Percentiles rank a stretch among this genome's conserved stretches.
These are phyloP conservation scores for Porphyrellus cyaneotinctus DNA, from an alignment of 768 basidiomycete genomes.

Conservation along the genomic window DNA sequence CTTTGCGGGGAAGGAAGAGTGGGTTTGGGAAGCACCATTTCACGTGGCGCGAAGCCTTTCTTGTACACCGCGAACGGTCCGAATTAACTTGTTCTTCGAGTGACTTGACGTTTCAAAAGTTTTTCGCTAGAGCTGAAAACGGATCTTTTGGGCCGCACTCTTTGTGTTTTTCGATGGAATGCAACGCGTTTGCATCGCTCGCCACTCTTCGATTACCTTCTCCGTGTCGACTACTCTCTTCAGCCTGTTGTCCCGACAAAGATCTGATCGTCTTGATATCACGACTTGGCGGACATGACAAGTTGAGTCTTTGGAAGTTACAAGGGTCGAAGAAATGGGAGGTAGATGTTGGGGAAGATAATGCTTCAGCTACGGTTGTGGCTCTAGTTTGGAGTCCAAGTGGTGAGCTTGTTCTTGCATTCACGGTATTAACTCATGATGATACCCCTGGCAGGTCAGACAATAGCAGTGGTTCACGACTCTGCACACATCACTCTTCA, in stretches of 20 bases:
- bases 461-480: conserved; percentile 66
- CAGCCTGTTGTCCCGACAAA: conserved; percentile 83
- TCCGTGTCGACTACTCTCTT: conserved; percentile 51
- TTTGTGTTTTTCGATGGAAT: conserved; percentile 31
- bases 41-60: conserved; percentile 26
- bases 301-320: conserved; percentile 75
- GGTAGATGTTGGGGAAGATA: conserved; percentile 54
- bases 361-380: conserved; percentile 45
- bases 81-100: conserved; percentile 22
- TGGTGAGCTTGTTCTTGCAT: conserved; percentile 41
- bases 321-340: conserved; percentile 83
- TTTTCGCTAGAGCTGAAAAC: conserved; percentile 8
- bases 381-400: conserved; percentile 80
- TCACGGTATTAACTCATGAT: conserved; percentile 1
- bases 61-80: conserved; percentile 17
- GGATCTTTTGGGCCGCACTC: not conserved
- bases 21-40: conserved; percentile 23
- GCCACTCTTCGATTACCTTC: conserved; percentile 54
- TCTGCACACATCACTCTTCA: conserved; percentile 67
- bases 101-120: conserved; percentile 9
- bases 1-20: not conserved
- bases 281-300: conserved; percentile 62
- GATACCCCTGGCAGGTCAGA: conserved; percentile 46
- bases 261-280: conserved; percentile 70
- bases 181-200: conserved; percentile 50